Percentiles rank a stretch among this genome's conserved stretches.
Conservation (phyloP, 148 eudicot species). For the Chenopodium suecicum region DNA sequence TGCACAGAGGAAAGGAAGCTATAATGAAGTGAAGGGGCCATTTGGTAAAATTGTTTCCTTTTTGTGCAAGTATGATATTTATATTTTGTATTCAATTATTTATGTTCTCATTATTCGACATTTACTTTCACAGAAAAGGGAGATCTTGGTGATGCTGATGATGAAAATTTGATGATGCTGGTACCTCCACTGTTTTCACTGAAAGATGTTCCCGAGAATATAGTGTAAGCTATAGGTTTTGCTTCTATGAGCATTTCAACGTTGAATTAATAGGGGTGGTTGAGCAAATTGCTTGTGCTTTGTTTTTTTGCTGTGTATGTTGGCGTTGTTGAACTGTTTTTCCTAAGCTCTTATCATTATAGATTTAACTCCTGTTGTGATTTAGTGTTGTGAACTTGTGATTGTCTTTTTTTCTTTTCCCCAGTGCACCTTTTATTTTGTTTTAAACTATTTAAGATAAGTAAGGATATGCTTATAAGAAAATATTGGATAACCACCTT, state of each 20-base stretch:
- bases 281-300: conserved; percentile 10
- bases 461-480: background rate
- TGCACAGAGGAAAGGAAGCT: conserved; percentile 59
- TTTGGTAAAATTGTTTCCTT: conserved; percentile 43
- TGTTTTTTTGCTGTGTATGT: background rate
- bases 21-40: conserved; percentile 56
- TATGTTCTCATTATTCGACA: background rate
- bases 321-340: background rate
- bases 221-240: conserved; percentile 59
- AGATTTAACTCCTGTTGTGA: background rate
- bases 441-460: background rate
- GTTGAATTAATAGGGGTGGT: background rate
- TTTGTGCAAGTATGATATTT: conserved; percentile 2
- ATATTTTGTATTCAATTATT: background rate
- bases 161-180: conserved; percentile 74
- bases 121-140: conserved; percentile 42
- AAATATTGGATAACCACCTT: background rate
- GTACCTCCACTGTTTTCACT: conserved; percentile 75
- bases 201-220: conserved; percentile 72
- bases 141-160: conserved; percentile 51
- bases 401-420: background rate
- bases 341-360: background rate
- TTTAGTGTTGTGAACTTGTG: background rate
- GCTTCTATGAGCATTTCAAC: conserved; percentile 1
- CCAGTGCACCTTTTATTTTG: too few relatives aligned